phyloP scores from a whole-genome alignment of 306 rosid species.

The Ceratonia siliqua region DNA sequence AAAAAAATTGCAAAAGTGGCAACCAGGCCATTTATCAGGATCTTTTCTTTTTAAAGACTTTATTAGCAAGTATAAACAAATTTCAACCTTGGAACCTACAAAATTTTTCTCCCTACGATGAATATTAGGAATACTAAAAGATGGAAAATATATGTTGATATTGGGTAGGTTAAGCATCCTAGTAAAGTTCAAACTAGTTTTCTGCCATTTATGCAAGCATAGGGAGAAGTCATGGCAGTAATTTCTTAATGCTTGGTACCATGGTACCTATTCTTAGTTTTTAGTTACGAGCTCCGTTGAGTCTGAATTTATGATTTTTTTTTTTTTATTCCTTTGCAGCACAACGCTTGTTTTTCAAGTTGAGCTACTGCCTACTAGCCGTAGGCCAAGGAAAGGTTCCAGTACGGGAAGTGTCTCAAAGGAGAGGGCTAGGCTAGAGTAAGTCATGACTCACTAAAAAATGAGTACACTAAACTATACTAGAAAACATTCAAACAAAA shows the following conservation, averaged over 20 bases:
- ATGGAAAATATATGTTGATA: background rate
- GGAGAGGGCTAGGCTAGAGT: constrained; percentile 97
- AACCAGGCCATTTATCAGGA: background rate
- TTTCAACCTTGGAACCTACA: background rate
- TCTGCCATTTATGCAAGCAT: background rate
- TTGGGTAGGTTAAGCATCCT: background rate
- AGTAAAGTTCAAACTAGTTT: background rate
- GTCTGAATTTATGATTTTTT: background rate
- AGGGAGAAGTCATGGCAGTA: background rate
- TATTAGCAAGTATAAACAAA: background rate
- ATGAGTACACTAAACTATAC: too few species aligned
- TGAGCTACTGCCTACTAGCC: constrained; percentile 86
- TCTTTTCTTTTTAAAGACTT: background rate
- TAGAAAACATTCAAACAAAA: too few species aligned
- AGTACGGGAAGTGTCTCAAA: constrained; percentile 84
- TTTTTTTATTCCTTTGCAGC: constrained; percentile 45
- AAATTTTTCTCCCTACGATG: background rate
- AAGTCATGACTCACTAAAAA: too few species aligned
- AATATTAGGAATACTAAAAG: background rate
- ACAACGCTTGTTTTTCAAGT: constrained; percentile 91
- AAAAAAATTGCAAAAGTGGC: background rate
- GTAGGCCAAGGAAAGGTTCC: constrained; percentile 89
- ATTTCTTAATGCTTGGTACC: background rate
- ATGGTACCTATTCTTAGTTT: background rate
- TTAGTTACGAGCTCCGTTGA: constrained; percentile 10